These are phyloP conservation scores for Camillea tinctor DNA, from an alignment of 2,329 filamentous ascomycete species.

Conservation along the genomic window DNA sequence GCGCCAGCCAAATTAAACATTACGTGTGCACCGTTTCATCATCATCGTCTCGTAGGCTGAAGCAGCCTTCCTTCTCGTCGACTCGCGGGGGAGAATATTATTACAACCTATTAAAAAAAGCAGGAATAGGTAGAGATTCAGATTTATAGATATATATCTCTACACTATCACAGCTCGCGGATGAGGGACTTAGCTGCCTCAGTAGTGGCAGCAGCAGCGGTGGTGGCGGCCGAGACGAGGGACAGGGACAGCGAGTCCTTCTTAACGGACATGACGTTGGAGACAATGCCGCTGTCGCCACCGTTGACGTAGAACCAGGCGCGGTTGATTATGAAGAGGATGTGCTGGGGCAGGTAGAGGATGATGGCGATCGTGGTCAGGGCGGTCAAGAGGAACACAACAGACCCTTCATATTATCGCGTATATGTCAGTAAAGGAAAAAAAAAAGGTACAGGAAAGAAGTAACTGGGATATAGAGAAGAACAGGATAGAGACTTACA, in stretches of 20 bases:
- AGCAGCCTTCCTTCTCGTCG: not conserved
- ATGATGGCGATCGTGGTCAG: slow-evolving; percentile 83
- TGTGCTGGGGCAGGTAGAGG: slow-evolving; percentile 91
- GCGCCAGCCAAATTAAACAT: not conserved
- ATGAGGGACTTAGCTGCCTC: slow-evolving; percentile 30
- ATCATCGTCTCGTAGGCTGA: not conserved
- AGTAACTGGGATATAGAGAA: too few relatives aligned
- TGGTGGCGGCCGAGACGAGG: slow-evolving; percentile 31
- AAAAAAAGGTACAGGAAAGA: not conserved
- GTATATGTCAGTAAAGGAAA: not conserved
- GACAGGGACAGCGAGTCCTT: slow-evolving; percentile 43
- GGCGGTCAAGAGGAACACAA: slow-evolving; percentile 85
- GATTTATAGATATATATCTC: too few relatives aligned
- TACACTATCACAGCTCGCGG: slow-evolving; percentile 37
- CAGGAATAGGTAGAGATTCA: not conserved
- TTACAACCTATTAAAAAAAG: not conserved
- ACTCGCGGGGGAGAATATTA: not conserved
- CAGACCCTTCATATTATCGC: slow-evolving; percentile 64
- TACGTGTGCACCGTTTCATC: not conserved
- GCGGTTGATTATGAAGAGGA: slow-evolving; percentile 77
- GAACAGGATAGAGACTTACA: slow-evolving; percentile 59
- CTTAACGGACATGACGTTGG: slow-evolving; percentile 40
- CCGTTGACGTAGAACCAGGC: slow-evolving; percentile 95
- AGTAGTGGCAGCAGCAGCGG: slow-evolving; percentile 28
- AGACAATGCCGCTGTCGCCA: slow-evolving; percentile 49